These are phyloP conservation scores for Secale cereale DNA, from an alignment of 176 grass and related monocot genomes.

Conservation along the genomic window DNA sequence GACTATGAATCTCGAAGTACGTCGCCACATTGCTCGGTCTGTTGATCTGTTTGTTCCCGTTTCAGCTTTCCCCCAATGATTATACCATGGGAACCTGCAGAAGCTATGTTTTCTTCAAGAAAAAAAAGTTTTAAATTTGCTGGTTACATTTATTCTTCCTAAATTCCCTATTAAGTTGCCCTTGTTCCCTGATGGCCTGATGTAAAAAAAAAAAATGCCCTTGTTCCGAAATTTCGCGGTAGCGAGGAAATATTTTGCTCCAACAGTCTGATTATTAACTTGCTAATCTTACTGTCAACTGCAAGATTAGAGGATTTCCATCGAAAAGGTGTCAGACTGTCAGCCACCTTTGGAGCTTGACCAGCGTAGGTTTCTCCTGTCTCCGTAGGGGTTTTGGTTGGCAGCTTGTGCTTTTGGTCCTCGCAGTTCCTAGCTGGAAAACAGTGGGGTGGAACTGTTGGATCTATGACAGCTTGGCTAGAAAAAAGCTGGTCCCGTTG, in stretches of 20 bases:
- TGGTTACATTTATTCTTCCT: background rate
- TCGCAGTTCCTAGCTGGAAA: slow-evolving; percentile 32
- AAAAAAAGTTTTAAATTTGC: background rate
- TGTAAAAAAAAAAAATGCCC: no score
- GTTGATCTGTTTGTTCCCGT: background rate
- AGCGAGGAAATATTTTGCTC: background rate
- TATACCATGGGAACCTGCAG: background rate
- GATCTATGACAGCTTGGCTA: slow-evolving; percentile 28
- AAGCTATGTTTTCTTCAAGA: background rate
- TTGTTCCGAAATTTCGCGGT: background rate
- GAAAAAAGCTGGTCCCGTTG: slow-evolving; percentile 16
- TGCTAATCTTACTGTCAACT: background rate
- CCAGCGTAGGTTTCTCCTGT: background rate
- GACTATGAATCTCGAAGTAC: background rate
- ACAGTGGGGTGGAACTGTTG: background rate
- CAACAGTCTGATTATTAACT: background rate
- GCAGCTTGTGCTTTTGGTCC: slow-evolving; percentile 18
- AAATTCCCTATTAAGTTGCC: background rate
- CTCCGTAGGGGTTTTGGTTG: slow-evolving; percentile 23
- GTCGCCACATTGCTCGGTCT: background rate
- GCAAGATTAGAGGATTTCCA: background rate
- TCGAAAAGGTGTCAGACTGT: background rate
- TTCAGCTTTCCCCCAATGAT: background rate
- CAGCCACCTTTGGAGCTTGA: slow-evolving; percentile 3
- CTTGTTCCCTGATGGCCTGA: no score